Base-by-base conservation (phyloP, 2,329 filamentous ascomycete genomes). In the Curvularia spicifera region DNA sequence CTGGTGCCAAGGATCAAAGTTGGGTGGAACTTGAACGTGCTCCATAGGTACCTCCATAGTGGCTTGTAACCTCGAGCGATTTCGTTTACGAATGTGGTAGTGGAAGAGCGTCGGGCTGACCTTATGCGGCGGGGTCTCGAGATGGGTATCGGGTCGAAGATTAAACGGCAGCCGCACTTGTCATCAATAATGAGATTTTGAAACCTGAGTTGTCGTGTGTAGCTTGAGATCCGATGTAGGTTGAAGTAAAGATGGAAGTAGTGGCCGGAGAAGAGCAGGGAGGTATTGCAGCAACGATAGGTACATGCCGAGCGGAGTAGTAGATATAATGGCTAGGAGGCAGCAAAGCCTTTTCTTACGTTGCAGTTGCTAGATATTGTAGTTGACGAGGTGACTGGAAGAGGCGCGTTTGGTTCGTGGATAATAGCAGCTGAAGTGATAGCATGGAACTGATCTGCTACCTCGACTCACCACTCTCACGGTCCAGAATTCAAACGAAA, bases 1-100 rank as follows among this genome's bases (percentile, higher is more conserved):
- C 69, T 89, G 85, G 39, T 66, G 75, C 70, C 79, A 84, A 0
- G 82, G 80, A 65, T 87, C 78, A 72, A 84, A 84, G 47, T 67
- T 64, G 6, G 61, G 43, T 1, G 68, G 65, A 6, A 58, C 51
- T 26, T 57, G 55, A 6, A 57, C 31, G 22, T 33, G 46, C 24
- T 49, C 28, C 26, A 29, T 47, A 5, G 40, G 12, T 26, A 10
- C 56, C 24, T 59, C 51, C 67, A 70, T 71, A 22, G 45, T 40
- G 20, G 20, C 39, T 29, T n/a, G 24, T 51, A 26, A 20, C 45
- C 26, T 12, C 24, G 26, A n/a, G 26, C n/a, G 35, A 8, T 33
- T 18, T 50, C 37, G 42, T 24, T 52, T n/a, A 44, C 6, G n/a
- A 18, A 51, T 31, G 29, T 42, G 44, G 22, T n/a, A 43, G 29